Base-by-base conservation (phyloP, 2,329 filamentous ascomycete species). In the Colletotrichum sp. region DNA sequence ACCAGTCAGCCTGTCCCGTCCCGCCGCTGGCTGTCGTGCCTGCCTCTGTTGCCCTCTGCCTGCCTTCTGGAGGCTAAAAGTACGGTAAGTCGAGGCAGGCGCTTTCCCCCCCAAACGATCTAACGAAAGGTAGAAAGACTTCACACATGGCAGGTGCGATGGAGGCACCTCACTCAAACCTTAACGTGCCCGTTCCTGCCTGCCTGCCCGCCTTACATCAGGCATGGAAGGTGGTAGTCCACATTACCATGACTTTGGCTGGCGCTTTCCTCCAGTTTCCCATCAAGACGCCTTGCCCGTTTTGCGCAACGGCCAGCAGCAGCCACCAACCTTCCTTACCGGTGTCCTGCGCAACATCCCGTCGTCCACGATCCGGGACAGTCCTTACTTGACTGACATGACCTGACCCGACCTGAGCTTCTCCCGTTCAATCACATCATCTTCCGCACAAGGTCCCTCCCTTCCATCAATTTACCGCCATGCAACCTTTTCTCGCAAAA, bases 161-260 rank as follows among this genome's bases (percentile, higher is more conserved):
- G 70, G 32, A 52, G 64, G 63, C 64, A 63, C 64, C n/a, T 55
- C 72, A n/a, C 64, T 61, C 55, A 75, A 75, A 72, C 68, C 70
- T 65, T 75, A 75, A 70, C 63, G 13, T 39, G 34, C 36, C 21
- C 26, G 43, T 24, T 28, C 66, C 34, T 69, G 7, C 39, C 39
- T n/a, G 18, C 39, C 36, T 18, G 21, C 10, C 48, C 28, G 28
- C 26, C 28, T 28, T n/a, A 5, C 71, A 7, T 34, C 67, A 12
- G 60, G 67, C 67, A 64, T 65, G 66, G 59, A 74, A 65, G 71
- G 67, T 71, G 24, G 59, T 65, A 65, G 72, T 74, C 67, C 24
- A 34, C 59, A 21, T 21, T 61, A 61, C 63, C 63, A 30, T 65
- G 30, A 48, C 72, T 60, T 64, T 52, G 43, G 18, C 43, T 48